Base-by-base conservation (phyloP, 768 basidiomycete species). In the Russula earlei region DNA sequence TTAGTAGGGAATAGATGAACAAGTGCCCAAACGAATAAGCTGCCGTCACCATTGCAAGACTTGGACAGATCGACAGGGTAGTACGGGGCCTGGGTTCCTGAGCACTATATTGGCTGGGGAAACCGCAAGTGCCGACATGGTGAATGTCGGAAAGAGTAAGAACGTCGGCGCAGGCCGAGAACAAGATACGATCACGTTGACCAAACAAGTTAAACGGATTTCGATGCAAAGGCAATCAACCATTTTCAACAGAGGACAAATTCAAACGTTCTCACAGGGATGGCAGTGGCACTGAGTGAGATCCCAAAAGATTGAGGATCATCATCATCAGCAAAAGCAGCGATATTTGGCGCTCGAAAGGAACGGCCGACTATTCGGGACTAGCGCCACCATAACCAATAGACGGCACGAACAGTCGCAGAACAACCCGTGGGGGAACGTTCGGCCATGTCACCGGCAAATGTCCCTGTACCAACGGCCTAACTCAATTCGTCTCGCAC, bases 401-500 rank as follows among this genome's bases (percentile, higher is more conserved):
- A 49, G 51, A 54, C 52, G 46, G 56, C 56, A 58, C 57, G 52
- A 53, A 37, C 33, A 36, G 33, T 40, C 29, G 51, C 42, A 49
- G 25, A 31, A 42, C 40, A 37, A n/a, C 47, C 46, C 46, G 31
- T 49, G 27, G 49, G 45, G 49, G 48, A 46, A 40, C 52, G 38
- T 40, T 48, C 49, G 49, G 58, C 52, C 58, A 40, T 61, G 53
- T 59, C 44, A 61, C 15, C 53, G 52, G 49, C 45, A 56, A 34
- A 24, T 22, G 50, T 55, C 58, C 58, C 45, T 60, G 60, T 42
- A 44, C 36, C 49, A 41, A 46, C 49, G 52, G 31, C 25, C 53
- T 62, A 55, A 60, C 61, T 60, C 52, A 56, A 62, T 62, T 60
- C 52, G 61, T 60, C 53, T 44, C 42, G 38, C 54, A 19, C 61